phyloP scores from a whole-genome alignment of 1,284 basidiomycete species.

The Trametes polyzona region DNA sequence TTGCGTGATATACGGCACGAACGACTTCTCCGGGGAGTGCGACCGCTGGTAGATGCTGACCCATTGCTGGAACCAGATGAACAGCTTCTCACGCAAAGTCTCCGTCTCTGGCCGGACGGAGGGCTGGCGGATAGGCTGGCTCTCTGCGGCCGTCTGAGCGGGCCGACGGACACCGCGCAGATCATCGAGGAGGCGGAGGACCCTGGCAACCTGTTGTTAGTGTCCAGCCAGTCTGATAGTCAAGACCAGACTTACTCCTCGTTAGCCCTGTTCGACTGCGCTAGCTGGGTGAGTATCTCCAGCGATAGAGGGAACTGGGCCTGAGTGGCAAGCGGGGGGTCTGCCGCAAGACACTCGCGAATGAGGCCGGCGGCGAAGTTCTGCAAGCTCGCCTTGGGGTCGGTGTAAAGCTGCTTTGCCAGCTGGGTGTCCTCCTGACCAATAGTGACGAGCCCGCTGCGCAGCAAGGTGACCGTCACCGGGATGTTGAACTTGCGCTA shows the following conservation, averaged over 20 bases:
- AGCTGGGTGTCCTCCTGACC: conserved; percentile 89
- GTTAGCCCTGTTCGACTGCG: conserved; percentile 77
- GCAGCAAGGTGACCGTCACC: conserved; percentile 89
- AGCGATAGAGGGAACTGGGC: conserved; percentile 83
- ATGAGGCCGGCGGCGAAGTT: conserved; percentile 87
- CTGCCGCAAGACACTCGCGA: conserved; percentile 82
- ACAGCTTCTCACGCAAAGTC: conserved; percentile 70
- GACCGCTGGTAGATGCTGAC: conserved; percentile 93
- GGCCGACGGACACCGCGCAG: conserved; percentile 64
- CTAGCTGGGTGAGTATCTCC: conserved; percentile 77
- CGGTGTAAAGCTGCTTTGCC: conserved; percentile 84
- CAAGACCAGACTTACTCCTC: conserved; percentile 79
- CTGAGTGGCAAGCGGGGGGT: conserved; percentile 80
- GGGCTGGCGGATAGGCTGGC: conserved; percentile 45
- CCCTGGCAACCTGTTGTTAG: conserved; percentile 41
- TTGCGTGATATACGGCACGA: conserved; percentile 97
- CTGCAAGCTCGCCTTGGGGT: conserved; percentile 79
- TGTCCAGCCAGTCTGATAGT: conserved; percentile 6
- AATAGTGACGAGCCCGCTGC: conserved; percentile 81
- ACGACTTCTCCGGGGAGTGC: conserved; percentile 89
- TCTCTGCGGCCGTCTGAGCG: conserved; percentile 41
- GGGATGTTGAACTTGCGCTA: conserved; percentile 96
- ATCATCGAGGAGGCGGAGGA: conserved; percentile 70
- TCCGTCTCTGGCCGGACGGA: conserved; percentile 71
- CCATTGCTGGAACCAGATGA: conserved; percentile 90